Conservation (phyloP, 352 stramenopile genomes). For the Globisporangium irregulare region DNA sequence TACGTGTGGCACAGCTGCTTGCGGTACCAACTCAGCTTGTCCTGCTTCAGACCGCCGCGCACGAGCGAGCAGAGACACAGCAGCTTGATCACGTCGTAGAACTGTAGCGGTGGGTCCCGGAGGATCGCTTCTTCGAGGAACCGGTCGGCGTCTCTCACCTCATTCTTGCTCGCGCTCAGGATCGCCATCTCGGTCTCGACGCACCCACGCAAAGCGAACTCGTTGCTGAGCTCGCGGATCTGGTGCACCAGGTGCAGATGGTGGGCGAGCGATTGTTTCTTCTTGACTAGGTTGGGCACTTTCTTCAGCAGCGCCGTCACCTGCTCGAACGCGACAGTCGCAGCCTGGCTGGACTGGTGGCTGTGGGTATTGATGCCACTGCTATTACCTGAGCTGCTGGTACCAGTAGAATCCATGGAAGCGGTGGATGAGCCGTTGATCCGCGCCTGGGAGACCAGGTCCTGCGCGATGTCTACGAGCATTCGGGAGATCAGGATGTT, state of each 20-base stretch:
- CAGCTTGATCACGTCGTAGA: conserved; percentile 75
- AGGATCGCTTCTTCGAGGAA: conserved; percentile 73
- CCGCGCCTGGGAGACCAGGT: conserved; percentile 48
- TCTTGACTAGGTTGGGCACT: conserved; percentile 70
- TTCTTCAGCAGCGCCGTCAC: conserved; percentile 53
- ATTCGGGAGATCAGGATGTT: conserved; percentile 57
- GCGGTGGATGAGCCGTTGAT: background rate
- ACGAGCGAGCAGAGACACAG: conserved; percentile 76
- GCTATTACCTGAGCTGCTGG: background rate
- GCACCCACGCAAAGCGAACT: conserved; percentile 55
- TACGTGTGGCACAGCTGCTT: conserved; percentile 84
- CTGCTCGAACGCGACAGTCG: conserved; percentile 32
- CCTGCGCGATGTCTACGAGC: conserved; percentile 48
- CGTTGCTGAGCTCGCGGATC: conserved; percentile 56
- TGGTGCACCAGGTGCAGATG: conserved; percentile 64
- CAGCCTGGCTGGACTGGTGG: background rate
- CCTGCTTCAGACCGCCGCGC: conserved; percentile 53
- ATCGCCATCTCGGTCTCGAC: conserved; percentile 84
- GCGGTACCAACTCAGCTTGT: conserved; percentile 60
- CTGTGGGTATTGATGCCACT: background rate
- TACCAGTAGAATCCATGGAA: background rate
- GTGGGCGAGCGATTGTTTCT: conserved; percentile 61
- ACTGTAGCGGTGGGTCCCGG: conserved; percentile 58
- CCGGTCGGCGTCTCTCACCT: conserved; percentile 55
- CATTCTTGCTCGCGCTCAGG: conserved; percentile 53